Evolutionary conservation across 345 rosid genomes (phyloP).

Genomic region (Hevea brasiliensis): DNA sequence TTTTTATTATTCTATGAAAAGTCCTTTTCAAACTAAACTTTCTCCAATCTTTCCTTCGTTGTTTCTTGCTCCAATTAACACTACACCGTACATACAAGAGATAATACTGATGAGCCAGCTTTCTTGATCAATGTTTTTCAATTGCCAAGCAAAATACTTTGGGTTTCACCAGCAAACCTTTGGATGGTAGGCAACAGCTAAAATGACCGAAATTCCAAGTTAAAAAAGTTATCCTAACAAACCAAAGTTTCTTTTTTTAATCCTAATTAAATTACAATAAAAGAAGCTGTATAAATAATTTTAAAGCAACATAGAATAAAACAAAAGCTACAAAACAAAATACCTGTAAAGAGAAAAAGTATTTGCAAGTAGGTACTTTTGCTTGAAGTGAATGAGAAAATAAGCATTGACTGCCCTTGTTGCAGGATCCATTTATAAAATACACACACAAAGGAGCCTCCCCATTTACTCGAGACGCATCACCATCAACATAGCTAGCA

Average conservation of each 20-base stretch:
- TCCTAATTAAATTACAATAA: conserved; percentile 1
- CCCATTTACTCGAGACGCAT: conserved; percentile 26
- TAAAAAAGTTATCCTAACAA: no score
- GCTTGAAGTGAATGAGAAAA: conserved; percentile 73
- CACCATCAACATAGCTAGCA: conserved; percentile 24
- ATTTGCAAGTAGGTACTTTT: conserved; percentile 65
- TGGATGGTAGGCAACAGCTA: neutral
- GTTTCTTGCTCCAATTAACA: neutral
- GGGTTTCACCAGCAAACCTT: neutral
- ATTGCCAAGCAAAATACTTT: neutral
- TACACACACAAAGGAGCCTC: conserved; percentile 53
- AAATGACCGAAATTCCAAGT: no score
- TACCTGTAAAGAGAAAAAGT: conserved; percentile 72
- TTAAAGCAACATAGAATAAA: neutral
- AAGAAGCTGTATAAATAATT: neutral
- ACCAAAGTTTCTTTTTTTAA: no score
- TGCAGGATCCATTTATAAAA: conserved; percentile 76
- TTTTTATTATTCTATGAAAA: neutral
- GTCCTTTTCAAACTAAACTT: neutral
- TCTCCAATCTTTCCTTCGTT: neutral
- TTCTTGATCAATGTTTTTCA: neutral
- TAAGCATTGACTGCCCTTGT: conserved; percentile 60
- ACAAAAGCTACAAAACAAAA: neutral
- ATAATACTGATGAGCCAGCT: neutral
- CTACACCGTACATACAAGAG: neutral